phyloP scores from a whole-genome alignment of 257 asterid species.

The Ocimum tenuiflorum region DNA sequence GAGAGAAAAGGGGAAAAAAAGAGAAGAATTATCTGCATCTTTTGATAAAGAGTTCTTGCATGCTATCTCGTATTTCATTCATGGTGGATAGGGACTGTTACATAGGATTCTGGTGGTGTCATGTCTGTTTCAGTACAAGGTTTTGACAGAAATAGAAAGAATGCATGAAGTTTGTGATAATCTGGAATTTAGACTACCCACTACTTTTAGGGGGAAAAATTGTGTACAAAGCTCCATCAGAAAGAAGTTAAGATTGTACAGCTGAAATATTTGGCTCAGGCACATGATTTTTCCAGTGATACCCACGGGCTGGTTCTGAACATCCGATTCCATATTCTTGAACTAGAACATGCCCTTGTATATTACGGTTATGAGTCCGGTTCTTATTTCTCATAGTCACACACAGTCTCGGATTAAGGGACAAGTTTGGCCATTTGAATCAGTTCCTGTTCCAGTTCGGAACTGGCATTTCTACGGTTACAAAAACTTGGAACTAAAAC shows the following conservation, averaged over 20 bases:
- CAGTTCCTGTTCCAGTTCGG: too few relatives aligned
- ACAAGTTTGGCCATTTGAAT: too few relatives aligned
- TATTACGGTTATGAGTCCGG: too few relatives aligned
- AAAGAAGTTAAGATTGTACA: conserved; percentile 15
- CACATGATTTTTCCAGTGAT: conserved; percentile 7
- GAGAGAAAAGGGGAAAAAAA: background rate
- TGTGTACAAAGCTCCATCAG: conserved; percentile 18
- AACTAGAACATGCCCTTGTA: too few relatives aligned
- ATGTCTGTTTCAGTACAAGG: background rate
- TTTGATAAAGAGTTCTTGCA: background rate
- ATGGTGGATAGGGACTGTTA: too few relatives aligned
- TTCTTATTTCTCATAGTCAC: too few relatives aligned
- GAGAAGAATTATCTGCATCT: background rate
- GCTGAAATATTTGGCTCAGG: background rate
- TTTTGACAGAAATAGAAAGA: background rate
- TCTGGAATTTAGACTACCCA: conserved; percentile 6
- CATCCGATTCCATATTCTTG: too few relatives aligned
- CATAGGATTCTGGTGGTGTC: background rate
- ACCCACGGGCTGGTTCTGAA: too few relatives aligned
- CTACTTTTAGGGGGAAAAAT: background rate
- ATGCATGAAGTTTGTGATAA: background rate
- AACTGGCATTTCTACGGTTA: too few relatives aligned
- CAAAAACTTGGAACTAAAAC: too few relatives aligned
- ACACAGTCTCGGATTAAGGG: too few relatives aligned
- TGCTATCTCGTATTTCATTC: too few relatives aligned